phyloP scores from a whole-genome alignment of 805 yeast species.

The Saturnispora galanensis region DNA sequence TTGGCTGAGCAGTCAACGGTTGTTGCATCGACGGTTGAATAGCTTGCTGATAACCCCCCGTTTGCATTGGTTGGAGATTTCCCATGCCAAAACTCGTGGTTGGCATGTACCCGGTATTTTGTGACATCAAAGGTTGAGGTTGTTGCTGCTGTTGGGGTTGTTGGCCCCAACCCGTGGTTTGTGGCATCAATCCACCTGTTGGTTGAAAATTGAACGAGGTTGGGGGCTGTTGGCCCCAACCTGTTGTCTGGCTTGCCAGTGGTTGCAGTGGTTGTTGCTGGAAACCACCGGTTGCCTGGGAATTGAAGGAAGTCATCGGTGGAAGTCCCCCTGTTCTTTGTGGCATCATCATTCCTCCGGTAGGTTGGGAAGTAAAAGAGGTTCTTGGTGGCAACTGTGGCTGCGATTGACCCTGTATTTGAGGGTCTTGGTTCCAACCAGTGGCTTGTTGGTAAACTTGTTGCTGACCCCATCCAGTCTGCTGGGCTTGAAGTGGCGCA shows the following conservation, averaged over 20 bases:
- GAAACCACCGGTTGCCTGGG: constrained; percentile 20
- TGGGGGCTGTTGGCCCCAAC: constrained; percentile 23
- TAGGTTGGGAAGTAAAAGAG: constrained; percentile 20
- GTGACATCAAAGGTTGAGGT: constrained; percentile 18
- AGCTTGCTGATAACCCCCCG: constrained; percentile 13
- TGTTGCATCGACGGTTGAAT: constrained; percentile 9
- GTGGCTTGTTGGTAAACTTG: constrained; percentile 25
- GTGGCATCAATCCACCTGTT: constrained; percentile 30
- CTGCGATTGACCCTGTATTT: constrained; percentile 21
- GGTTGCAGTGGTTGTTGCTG: constrained; percentile 16
- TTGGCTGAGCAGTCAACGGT: constrained; percentile 32
- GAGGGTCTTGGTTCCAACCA: constrained; percentile 26
- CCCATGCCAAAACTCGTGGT: constrained; percentile 31
- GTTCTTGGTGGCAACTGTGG: constrained; percentile 15
- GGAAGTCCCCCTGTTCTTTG: constrained; percentile 12
- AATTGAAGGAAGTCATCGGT: constrained; percentile 8
- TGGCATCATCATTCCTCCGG: constrained; percentile 8
- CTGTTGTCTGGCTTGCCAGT: constrained; percentile 30
- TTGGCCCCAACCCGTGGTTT: constrained; percentile 34
- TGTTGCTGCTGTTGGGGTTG: constrained; percentile 26
- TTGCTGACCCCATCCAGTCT: constrained; percentile 14
- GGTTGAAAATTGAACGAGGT: constrained; percentile 15
- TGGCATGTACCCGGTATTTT: constrained; percentile 22
- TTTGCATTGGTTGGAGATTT: constrained; percentile 15
- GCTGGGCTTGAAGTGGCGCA: constrained; percentile 14